Base-by-base conservation (phyloP, 352 stramenopile species). In the Pseudoperonospora humuli region DNA sequence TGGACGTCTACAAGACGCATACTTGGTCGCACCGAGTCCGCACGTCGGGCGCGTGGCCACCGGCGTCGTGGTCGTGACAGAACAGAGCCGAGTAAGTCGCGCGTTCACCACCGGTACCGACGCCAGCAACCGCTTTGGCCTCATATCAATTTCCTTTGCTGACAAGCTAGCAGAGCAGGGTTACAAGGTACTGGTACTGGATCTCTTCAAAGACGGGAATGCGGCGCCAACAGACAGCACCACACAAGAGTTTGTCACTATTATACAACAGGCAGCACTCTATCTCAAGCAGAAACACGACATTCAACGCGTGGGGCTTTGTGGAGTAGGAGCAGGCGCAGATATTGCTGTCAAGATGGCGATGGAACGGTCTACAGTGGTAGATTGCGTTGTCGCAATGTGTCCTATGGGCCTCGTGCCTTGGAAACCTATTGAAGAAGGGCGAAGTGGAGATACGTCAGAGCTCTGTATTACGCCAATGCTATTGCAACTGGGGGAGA, bases 91-190 rank as follows among this genome's bases (percentile, higher is more conserved):
- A 36, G 44, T 50, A 23, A 69, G 49, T 19, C 62, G 54, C 39
- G 59, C 59, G 24, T 65, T 80, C 34, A 19, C 53, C 7, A 27
- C 49, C 5, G 33, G 26, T 2, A 13, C 45, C 7, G 52, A 34
- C 3, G 42, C 48, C 3, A 48, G 50, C 10, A 57, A 76, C 11
- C 44, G 47, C 13, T 85, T 86, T 39, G 66, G 70, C 0, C 63
- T 85, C 27, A 71, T 75, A 14, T 67, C 59, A 31, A 56, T 85
- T 39, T 77, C 75, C 3, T 94, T 92, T 50, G 82, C 82, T 3
- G 82, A 94, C 52, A 90, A 91, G 33, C 56, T 94, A 37, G 79
- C 79, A 3, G 82, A 94, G 45, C 82, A 94, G 50, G 78, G 79
- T 39, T 94, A 92, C 61, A 92, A 94, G 47, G 79, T 94, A 40